A percentile compares a stretch with the other conserved stretches of the same genome.
Evolutionary conservation across 208 protist species (phyloP).

Genomic region (Leishmania braziliensis): DNA sequence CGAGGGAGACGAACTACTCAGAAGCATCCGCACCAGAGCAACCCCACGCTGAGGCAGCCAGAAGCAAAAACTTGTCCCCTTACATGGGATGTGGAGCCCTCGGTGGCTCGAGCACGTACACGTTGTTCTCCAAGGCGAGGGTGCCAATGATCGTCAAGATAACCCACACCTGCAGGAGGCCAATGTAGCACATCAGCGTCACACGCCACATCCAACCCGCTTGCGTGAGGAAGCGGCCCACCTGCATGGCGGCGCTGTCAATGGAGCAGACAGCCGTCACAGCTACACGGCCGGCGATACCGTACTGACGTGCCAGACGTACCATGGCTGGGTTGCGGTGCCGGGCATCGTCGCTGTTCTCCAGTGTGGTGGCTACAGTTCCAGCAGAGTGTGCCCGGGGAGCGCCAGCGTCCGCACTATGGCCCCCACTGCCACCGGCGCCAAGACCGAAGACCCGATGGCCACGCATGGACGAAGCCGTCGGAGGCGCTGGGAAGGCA

Average conservation of each 20-base stretch:
- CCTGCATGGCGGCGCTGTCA: slow-evolving; percentile 35
- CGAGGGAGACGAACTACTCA: background rate
- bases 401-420: slow-evolving; percentile 1
- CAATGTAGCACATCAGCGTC: slow-evolving; percentile 45
- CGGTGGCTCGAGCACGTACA: background rate
- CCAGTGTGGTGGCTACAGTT: background rate
- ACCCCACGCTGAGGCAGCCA: background rate
- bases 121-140: slow-evolving; percentile 9
- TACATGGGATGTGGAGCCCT: background rate
- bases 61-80: background rate
- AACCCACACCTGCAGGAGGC: slow-evolving; percentile 57
- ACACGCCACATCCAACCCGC: slow-evolving; percentile 43
- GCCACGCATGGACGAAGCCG: background rate
- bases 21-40: background rate
- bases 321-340: slow-evolving; percentile 26
- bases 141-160: slow-evolving; percentile 28
- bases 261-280: slow-evolving; percentile 21
- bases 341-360: slow-evolving; percentile 8
- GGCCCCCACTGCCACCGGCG: background rate
- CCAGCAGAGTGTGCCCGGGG: background rate
- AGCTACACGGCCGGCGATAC: slow-evolving; percentile 5
- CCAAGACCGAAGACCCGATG: background rate
- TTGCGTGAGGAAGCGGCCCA: slow-evolving; percentile 38
- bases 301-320: slow-evolving; percentile 22
- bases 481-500: slow-evolving; percentile 7